These are phyloP conservation scores for Lactifluus hygrophoroides DNA, from an alignment of 768 basidiomycete genomes.

Conservation along the genomic window DNA sequence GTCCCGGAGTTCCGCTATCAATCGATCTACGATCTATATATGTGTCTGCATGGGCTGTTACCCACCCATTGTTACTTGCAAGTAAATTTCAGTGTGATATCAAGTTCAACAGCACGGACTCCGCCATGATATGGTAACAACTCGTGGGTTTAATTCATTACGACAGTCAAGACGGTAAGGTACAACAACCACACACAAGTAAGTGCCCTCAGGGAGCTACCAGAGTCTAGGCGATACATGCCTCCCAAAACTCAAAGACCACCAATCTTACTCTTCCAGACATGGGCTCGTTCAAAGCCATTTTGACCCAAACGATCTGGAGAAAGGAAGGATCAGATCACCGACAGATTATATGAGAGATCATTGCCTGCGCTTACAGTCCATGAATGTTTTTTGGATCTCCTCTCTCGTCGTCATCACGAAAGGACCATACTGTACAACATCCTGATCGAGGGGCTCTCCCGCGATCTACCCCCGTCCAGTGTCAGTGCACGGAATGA, in stretches of 20 bases:
- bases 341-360: background rate
- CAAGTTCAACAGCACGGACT: too few species aligned
- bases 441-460: conserved; percentile 81
- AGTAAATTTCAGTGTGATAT: too few species aligned
- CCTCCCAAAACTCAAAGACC: conserved; percentile 13
- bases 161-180: background rate
- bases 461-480: conserved; percentile 52
- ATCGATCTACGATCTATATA: too few species aligned
- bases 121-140: too few species aligned
- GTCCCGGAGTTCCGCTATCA: too few species aligned
- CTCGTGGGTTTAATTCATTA: background rate
- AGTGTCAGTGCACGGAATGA: background rate
- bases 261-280: conserved; percentile 82
- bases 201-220: background rate
- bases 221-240: conserved; percentile 8
- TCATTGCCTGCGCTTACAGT: conserved; percentile 43
- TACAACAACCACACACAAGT: background rate
- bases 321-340: conserved; percentile 14
- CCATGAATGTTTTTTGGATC: conserved; percentile 71
- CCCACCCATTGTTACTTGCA: too few species aligned
- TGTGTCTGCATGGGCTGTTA: too few species aligned
- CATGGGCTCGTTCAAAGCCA: conserved; percentile 85
- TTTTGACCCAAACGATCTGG: conserved; percentile 67
- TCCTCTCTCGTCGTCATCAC: conserved; percentile 80
- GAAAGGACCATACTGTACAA: conserved; percentile 82